Base-by-base conservation (phyloP, 2,329 filamentous ascomycete genomes). In the Colletotrichum spinosum region DNA sequence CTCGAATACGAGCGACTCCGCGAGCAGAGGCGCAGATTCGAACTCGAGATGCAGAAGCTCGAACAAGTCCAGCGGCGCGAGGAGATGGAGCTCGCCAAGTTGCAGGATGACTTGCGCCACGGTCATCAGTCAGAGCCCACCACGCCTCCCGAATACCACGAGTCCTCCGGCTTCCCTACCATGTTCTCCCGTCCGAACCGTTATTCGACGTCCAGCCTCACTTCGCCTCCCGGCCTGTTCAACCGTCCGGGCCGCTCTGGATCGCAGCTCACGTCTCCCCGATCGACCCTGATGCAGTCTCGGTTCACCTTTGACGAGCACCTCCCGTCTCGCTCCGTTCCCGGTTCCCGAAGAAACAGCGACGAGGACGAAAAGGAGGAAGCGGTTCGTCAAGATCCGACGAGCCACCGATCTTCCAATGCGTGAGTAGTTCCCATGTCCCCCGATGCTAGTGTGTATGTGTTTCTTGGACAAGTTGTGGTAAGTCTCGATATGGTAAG, bases 81-180 rank as follows among this genome's bases (percentile, higher is more conserved):
- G 74, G 93, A 94, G 75, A 87, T 91, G 71, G 94, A 97, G 75
- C 89, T 97, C 72, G 89, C 91, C 63, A 90, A 92, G 76, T 92
- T 98, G 81, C 91, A 94, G 73, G 90, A 93, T 71, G 92, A 96
- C 71, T 85, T 97, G 62, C 82, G 86, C 69, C 84, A 84, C 64
- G 92, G 92, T 58, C 92, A 94, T 72, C 92, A 97, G 75, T 97
- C 93, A 71, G 95, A 98, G 80, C 96, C 96, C 13, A 97, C 96
- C 2, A 99, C 96, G 25, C 96, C 96, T 25, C 96, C 96, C 38
- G 96, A 98, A 77, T 95, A 96, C 77, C 90, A 90, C 71, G 93
- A 97, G 69, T 77, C 77, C 63, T 83, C 88, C 67, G 90, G 90
- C 48, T 95, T 97, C 73, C 89, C 92, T 60, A 89, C 89, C 72